These are phyloP conservation scores for Colletotrichum shisoi DNA, from an alignment of 2,329 filamentous ascomycete species.

Conservation along the genomic window DNA sequence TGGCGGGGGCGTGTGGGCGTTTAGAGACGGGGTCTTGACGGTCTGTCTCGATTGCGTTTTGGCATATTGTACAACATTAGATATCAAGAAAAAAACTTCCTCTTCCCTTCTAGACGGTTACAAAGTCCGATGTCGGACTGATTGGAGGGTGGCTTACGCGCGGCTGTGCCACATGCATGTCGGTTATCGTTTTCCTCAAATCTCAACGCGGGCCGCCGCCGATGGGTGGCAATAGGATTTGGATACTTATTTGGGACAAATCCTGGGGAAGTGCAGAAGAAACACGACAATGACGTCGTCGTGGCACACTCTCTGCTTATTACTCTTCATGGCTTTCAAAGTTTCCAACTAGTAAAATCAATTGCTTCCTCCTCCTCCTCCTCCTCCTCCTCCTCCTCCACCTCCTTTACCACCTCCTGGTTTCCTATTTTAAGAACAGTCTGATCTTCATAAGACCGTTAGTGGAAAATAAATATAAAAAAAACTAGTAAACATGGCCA, in stretches of 20 bases:
- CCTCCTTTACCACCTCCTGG: neutral
- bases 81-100: constrained; percentile 4
- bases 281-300: constrained; percentile 26
- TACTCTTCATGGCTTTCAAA: neutral
- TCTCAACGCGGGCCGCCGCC: neutral
- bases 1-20: constrained; percentile 14
- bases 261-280: constrained; percentile 24
- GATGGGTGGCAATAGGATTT: constrained; percentile 11
- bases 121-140: neutral
- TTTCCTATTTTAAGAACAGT: no score
- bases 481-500: constrained; percentile 9
- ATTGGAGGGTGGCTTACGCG: neutral
- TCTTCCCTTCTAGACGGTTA: neutral
- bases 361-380: neutral
- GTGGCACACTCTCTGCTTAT: constrained; percentile 1
- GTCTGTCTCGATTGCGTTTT: constrained; percentile 27
- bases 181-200: constrained; percentile 23
- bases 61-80: constrained; percentile 18
- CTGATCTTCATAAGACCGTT: neutral
- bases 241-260: constrained; percentile 2
- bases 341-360: neutral
- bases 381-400: constrained; percentile 4
- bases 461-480: neutral
- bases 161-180: neutral
- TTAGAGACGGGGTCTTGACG: constrained; percentile 15